Conservation (phyloP, 1,284 basidiomycete species). For the Cutaneotrichosporon sp. region DNA sequence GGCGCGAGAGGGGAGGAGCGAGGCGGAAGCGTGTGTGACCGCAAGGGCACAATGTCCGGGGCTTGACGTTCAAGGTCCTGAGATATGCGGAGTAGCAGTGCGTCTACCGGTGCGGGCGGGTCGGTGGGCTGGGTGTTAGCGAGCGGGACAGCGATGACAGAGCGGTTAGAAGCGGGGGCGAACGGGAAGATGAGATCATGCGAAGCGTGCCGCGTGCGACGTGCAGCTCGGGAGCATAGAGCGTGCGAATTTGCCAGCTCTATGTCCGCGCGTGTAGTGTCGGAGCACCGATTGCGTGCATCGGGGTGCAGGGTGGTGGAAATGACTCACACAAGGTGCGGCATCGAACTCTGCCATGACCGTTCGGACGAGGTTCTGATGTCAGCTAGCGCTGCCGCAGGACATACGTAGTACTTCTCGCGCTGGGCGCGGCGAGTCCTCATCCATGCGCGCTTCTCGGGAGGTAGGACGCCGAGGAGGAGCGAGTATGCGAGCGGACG, state of each 20-base stretch:
- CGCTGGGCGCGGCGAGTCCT: slow-evolving; percentile 27
- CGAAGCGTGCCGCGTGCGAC: not conserved
- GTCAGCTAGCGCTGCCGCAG: not conserved
- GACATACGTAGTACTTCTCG: slow-evolving; percentile 42
- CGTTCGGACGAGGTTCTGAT: slow-evolving; percentile 31
- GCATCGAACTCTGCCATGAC: slow-evolving; percentile 38
- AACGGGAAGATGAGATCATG: not conserved
- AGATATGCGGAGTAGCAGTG: slow-evolving; percentile 39
- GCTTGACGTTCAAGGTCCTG: slow-evolving; percentile 39
- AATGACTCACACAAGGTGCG: slow-evolving; percentile 25
- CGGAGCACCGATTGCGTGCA: not conserved
- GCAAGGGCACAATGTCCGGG: slow-evolving; percentile 42
- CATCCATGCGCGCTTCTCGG: slow-evolving; percentile 44
- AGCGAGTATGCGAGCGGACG: slow-evolving; percentile 49
- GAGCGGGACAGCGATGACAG: not conserved
- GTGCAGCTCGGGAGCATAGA: not conserved
- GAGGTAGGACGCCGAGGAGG: slow-evolving; percentile 41
- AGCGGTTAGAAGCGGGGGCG: no score
- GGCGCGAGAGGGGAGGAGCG: slow-evolving; percentile 33
- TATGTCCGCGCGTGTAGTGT: not conserved
- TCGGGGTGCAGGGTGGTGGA: not conserved
- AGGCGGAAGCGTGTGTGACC: slow-evolving; percentile 23
- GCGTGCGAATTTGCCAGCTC: not conserved
- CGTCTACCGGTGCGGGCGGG: slow-evolving; percentile 34
- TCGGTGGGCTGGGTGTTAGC: slow-evolving; percentile 28